Evolutionary conservation across 2,329 filamentous ascomycete species (phyloP).

Genomic region (Alternaria ethzedia): DNA sequence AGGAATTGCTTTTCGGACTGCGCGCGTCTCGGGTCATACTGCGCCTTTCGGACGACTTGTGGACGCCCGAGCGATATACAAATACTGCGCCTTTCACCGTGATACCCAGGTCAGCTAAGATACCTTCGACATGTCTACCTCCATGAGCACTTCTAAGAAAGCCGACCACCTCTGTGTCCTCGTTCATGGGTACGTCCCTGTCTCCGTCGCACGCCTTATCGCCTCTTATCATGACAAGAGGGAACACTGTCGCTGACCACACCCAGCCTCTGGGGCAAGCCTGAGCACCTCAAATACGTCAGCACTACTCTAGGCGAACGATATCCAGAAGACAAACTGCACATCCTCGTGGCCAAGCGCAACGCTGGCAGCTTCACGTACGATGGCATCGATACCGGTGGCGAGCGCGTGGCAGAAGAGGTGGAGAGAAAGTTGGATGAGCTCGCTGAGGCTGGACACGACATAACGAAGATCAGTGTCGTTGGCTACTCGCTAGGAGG

Average conservation of each 20-base stretch:
- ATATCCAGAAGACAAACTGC: conserved; percentile 67
- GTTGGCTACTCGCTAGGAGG: conserved; percentile 91
- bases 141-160: conserved; percentile 14
- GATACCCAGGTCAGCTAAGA: not conserved
- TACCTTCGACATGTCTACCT: conserved; percentile 18
- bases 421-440: conserved; percentile 65
- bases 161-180: conserved; percentile 77
- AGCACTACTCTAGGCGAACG: conserved; percentile 68
- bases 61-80: conserved; percentile 19
- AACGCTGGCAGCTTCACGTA: conserved; percentile 75
- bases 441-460: conserved; percentile 66
- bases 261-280: conserved; percentile 77
- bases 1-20: conserved; percentile 4
- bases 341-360: conserved; percentile 74
- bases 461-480: conserved; percentile 82
- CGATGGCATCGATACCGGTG: conserved; percentile 72
- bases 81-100: conserved; percentile 15
- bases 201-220: conserved; percentile 1
- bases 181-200: conserved; percentile 69
- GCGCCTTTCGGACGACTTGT: conserved; percentile 26
- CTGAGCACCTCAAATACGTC: conserved; percentile 72
- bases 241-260: conserved; percentile 17
- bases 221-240: conserved; percentile 2
- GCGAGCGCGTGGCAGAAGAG: conserved; percentile 69
- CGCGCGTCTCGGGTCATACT: conserved; percentile 14